Percentiles rank a stretch among this genome's conserved stretches.
Conservation (phyloP, 2,329 filamentous ascomycete genomes). For the Trichoderma polysporum region DNA sequence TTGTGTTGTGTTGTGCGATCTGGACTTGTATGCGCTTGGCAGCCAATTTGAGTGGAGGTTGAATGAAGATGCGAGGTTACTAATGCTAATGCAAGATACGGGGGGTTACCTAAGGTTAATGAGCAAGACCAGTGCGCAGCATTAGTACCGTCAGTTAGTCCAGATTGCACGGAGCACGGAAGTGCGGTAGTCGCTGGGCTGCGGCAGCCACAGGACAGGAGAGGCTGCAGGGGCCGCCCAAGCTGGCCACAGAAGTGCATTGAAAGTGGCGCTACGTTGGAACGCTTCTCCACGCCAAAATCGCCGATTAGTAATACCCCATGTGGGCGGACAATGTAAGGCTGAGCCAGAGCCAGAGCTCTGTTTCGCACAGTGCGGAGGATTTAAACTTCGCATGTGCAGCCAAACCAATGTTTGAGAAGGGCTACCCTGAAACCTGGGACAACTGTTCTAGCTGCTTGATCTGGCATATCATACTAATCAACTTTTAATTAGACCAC, state of each 20-base stretch:
- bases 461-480: not conserved
- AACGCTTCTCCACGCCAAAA: no score
- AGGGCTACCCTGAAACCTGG: not conserved
- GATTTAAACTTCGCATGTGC: no score
- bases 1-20: not conserved
- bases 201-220: no score
- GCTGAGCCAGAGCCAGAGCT: not conserved
- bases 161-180: not conserved
- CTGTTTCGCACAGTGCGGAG: not conserved
- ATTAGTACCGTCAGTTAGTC: not conserved
- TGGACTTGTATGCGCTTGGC: not conserved
- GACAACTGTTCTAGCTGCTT: not conserved
- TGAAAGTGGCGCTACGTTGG: no score
- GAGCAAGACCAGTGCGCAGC: not conserved
- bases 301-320: no score
- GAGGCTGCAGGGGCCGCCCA: no score
- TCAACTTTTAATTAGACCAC: no score
- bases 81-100: conserved; percentile 15
- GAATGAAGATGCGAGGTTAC: conserved; percentile 10
- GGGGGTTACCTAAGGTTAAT: not conserved
- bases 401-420: no score
- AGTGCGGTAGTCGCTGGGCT: no score
- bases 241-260: no score
- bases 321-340: no score
- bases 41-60: not conserved